Conservation (phyloP, 805 yeast genomes). For the Yamadazyma endophytica region DNA sequence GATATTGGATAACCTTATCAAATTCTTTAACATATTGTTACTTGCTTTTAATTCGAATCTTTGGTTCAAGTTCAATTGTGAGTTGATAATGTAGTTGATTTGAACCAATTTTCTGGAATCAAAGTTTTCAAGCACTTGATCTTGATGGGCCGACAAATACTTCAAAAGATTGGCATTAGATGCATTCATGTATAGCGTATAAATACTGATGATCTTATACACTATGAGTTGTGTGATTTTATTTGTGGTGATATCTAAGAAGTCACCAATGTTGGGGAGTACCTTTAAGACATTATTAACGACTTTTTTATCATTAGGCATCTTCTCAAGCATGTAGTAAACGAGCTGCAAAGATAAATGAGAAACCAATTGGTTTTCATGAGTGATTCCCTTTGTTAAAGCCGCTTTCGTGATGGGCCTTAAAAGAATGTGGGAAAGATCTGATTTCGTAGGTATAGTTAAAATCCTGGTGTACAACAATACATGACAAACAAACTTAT, state of each 20-base stretch:
- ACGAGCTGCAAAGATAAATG: conserved; percentile 60
- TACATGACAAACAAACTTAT: conserved; percentile 80
- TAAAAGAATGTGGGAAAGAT: conserved; percentile 56
- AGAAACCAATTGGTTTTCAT: conserved; percentile 43
- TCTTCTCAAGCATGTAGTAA: conserved; percentile 49
- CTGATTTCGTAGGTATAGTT: conserved; percentile 51
- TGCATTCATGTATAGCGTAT: no score
- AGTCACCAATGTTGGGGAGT: conserved; percentile 7
- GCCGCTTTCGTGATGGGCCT: conserved; percentile 55
- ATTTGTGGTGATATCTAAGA: conserved; percentile 3
- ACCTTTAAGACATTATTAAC: conserved; percentile 6
- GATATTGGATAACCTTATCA: conserved; percentile 7
- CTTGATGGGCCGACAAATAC: no score
- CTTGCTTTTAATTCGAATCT: conserved; percentile 9
- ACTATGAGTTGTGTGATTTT: no score
- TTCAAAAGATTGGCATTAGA: no score
- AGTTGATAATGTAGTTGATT: conserved; percentile 7
- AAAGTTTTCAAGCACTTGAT: conserved; percentile 1
- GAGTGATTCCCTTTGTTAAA: conserved; percentile 55
- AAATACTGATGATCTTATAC: no score
- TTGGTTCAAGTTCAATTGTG: conserved; percentile 9
- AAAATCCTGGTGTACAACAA: conserved; percentile 57
- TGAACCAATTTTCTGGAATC: conserved; percentile 6
- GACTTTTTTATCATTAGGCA: conserved; percentile 20
- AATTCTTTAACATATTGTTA: conserved; percentile 4